A percentile compares a stretch with the other conserved stretches of the same genome.
Evolutionary conservation across 2,329 filamentous ascomycete species (phyloP).

Genomic region (Ramularia collo-cygni): DNA sequence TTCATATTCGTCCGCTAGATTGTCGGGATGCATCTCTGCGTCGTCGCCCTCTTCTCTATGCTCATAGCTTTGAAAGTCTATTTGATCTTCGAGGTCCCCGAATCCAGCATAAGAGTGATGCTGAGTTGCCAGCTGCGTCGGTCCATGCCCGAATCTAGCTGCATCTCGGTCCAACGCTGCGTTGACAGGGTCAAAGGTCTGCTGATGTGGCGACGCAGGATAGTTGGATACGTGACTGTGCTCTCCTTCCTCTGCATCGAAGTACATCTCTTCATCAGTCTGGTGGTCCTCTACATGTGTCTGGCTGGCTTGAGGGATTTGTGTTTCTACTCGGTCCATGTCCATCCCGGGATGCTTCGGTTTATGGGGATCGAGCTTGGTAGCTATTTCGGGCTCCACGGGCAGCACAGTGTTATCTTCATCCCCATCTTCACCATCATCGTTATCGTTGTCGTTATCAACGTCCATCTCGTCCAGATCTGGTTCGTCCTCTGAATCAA

Average conservation of each 20-base stretch:
- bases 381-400: too few relatives aligned
- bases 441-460: background rate
- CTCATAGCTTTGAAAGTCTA: background rate
- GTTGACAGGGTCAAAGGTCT: conserved; percentile 18
- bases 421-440: conserved; percentile 4
- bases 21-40: background rate
- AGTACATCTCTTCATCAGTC: conserved; percentile 4
- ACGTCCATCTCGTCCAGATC: background rate
- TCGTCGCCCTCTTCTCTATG: background rate
- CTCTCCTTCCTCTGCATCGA: conserved; percentile 5
- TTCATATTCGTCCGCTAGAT: background rate
- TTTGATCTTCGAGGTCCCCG: background rate
- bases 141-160: conserved; percentile 10
- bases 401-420: background rate
- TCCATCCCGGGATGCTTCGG: too few relatives aligned
- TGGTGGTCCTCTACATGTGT: background rate
- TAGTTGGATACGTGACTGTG: conserved; percentile 4
- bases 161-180: conserved; percentile 16
- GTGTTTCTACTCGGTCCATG: too few relatives aligned
- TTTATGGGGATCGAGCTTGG: too few relatives aligned
- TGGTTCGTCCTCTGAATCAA: conserved; percentile 4
- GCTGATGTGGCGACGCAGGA: conserved; percentile 8
- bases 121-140: conserved; percentile 11
- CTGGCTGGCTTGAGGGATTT: too few relatives aligned
- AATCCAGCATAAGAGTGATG: background rate